Percentiles rank a stretch among this genome's conserved stretches.
Conservation (phyloP, 148 eudicot genomes). For the Simmondsia chinensis region DNA sequence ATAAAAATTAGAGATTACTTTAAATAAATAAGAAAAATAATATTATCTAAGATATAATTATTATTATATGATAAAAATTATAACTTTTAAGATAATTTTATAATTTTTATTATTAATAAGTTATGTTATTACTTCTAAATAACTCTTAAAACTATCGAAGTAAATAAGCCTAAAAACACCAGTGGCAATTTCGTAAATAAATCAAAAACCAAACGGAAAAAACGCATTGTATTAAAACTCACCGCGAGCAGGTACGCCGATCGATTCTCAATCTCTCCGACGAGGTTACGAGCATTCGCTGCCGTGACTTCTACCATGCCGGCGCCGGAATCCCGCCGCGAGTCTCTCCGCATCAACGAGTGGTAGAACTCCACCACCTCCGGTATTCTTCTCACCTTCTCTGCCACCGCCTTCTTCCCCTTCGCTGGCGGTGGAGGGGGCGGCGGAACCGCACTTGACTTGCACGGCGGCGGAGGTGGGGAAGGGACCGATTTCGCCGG, state of each 20-base stretch:
- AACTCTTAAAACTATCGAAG: too few relatives aligned
- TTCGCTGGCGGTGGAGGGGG: slow-evolving; percentile 49
- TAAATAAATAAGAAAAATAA: too few relatives aligned
- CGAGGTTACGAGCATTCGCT: slow-evolving; percentile 61
- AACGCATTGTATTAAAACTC: slow-evolving; percentile 5
- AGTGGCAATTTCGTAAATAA: slow-evolving; percentile 26
- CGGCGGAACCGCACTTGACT: slow-evolving; percentile 12
- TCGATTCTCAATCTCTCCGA: slow-evolving; percentile 88
- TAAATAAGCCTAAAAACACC: too few relatives aligned
- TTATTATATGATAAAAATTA: too few relatives aligned
- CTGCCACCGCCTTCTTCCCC: slow-evolving; percentile 27
- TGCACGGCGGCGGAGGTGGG: slow-evolving; percentile 29
- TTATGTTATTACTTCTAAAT: too few relatives aligned
- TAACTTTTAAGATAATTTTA: too few relatives aligned
- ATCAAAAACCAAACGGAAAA: background rate
- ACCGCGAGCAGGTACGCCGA: slow-evolving; percentile 75
- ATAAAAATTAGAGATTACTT: too few relatives aligned
- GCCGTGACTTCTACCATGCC: slow-evolving; percentile 28
- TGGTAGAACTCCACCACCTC: slow-evolving; percentile 95
- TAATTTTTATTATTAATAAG: too few relatives aligned
- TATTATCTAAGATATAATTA: too few relatives aligned
- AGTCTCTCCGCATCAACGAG: slow-evolving; percentile 78
- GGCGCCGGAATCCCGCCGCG: slow-evolving; percentile 58
- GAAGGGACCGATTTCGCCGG: slow-evolving; percentile 10
- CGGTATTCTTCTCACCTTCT: slow-evolving; percentile 85